Base-by-base conservation (phyloP, 2,329 filamentous ascomycete genomes). In the Xylaria sp. region DNA sequence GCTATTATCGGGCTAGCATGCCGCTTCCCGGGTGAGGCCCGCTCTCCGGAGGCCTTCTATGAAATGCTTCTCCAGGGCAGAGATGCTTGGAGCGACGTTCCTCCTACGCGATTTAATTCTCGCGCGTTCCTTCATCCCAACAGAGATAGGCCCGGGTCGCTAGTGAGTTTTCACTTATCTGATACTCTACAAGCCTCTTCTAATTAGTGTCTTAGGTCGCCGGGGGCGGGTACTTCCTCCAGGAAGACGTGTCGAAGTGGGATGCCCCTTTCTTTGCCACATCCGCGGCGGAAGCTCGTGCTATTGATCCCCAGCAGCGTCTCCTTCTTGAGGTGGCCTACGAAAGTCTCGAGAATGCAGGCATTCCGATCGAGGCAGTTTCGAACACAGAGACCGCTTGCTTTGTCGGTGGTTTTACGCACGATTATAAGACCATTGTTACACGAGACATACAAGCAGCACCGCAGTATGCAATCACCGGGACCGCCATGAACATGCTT, bases 1-100 rank as follows among this genome's bases (percentile, higher is more conserved):
- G 62, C 62, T n/a, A 53, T 65, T 48, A 44, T 65, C 44, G 54
- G 62, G 54, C 23, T 59, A 53, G 54, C 54, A 42, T 65, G 62
- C 47, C 53, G 54, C 29, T 65, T 65, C 16, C 44, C 54, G 21
- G 62, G 44, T 27, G 47, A 59, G 42, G 62, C 54, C 18, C 6
- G 54, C 21, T 59, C 54, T 9, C 54, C 62, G 3, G 54, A 18
- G 54, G 54, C 53, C 23, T 59, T 65, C 44, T 65, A 40, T 42
- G 62, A 65, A n/a, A 65, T 59, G 62, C 62, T 59, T 18, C 44
- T 53, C 35, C 42, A 59, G 35, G 62, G 62, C n/a, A 59, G 21
- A 23, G 35, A 51, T 51, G 62, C 62, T 32, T 65, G 62, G 62
- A 42, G 27, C 23, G 18, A 65, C 1, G 62, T 65, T 13, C 62